phyloP scores from a whole-genome alignment of 2,329 filamentous ascomycete genomes.

The Aschersonia sp. region DNA sequence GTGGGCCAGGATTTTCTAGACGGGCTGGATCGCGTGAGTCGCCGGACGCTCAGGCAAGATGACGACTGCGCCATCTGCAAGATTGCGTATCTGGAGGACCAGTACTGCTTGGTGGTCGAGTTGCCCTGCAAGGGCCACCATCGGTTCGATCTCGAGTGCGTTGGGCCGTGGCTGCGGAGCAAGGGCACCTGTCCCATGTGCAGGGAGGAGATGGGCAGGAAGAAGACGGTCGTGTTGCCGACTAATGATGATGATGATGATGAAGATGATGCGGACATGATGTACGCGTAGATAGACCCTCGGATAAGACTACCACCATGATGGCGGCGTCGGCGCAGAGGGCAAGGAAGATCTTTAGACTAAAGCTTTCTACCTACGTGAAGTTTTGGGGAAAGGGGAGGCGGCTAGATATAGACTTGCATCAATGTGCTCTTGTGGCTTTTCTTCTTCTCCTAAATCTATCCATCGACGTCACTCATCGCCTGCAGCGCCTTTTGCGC shows the following conservation, averaged over 20 bases:
- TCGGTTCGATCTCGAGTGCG: slow-evolving; percentile 52
- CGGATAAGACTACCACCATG: too few species aligned
- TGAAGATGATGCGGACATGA: slow-evolving; percentile 38
- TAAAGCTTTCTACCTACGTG: too few species aligned
- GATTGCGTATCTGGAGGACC: slow-evolving; percentile 44
- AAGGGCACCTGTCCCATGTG: slow-evolving; percentile 53
- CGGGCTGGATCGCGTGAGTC: slow-evolving; percentile 40
- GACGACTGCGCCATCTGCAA: slow-evolving; percentile 49
- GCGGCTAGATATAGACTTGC: background rate
- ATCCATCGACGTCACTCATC: slow-evolving; percentile 5
- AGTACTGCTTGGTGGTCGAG: slow-evolving; percentile 47
- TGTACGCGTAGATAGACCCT: slow-evolving; percentile 17
- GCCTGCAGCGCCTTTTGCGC: slow-evolving; percentile 7
- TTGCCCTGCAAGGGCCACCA: slow-evolving; percentile 45
- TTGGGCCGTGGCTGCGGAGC: slow-evolving; percentile 47
- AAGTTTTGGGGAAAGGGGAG: background rate
- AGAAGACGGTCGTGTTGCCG: slow-evolving; percentile 26
- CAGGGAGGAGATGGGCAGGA: slow-evolving; percentile 42
- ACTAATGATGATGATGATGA: slow-evolving; percentile 29
- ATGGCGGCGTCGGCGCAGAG: too few species aligned
- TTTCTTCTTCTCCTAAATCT: background rate
- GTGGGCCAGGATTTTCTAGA: slow-evolving; percentile 46
- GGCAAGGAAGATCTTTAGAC: too few species aligned
- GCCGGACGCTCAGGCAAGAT: slow-evolving; percentile 32
- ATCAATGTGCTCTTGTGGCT: background rate